Evolutionary conservation across 306 rosid genomes (phyloP).

Genomic region (Spatholobus suberectus): DNA sequence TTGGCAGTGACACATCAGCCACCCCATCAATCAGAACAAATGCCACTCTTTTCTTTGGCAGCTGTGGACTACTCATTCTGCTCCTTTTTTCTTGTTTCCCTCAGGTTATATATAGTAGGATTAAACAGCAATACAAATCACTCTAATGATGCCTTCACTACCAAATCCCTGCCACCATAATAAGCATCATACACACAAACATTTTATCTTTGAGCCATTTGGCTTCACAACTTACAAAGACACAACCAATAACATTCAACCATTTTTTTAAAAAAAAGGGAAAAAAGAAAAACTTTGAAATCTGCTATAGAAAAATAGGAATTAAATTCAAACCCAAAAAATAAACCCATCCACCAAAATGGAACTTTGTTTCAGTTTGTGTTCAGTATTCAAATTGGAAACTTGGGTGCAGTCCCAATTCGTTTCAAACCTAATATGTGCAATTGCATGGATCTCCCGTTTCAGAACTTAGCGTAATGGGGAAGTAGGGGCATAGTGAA

Average conservation of each 20-base stretch:
- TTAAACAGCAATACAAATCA: constrained; percentile 12
- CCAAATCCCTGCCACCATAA: constrained; percentile 41
- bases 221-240: constrained; percentile 20
- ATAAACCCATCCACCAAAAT: constrained; percentile 22
- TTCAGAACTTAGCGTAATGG: not conserved
- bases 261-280: not conserved
- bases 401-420: constrained; percentile 21
- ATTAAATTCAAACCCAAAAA: not conserved
- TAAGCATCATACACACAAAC: not conserved
- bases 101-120: constrained; percentile 8
- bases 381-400: constrained; percentile 1
- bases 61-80: constrained; percentile 59
- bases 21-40: constrained; percentile 95
- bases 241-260: constrained; percentile 19
- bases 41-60: constrained; percentile 86
- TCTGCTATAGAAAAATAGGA: not conserved
- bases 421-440: not conserved
- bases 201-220: not conserved
- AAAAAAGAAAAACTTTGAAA: not conserved
- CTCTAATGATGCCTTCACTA: constrained; percentile 29
- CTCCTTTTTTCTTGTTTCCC: not conserved
- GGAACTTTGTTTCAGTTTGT: constrained; percentile 34
- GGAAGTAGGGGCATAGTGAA: not conserved
- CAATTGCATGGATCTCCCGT: not conserved
- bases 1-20: constrained; percentile 93